phyloP scores from a whole-genome alignment of 2,329 filamentous ascomycete genomes.

The Teratosphaeriaceae sp. region DNA sequence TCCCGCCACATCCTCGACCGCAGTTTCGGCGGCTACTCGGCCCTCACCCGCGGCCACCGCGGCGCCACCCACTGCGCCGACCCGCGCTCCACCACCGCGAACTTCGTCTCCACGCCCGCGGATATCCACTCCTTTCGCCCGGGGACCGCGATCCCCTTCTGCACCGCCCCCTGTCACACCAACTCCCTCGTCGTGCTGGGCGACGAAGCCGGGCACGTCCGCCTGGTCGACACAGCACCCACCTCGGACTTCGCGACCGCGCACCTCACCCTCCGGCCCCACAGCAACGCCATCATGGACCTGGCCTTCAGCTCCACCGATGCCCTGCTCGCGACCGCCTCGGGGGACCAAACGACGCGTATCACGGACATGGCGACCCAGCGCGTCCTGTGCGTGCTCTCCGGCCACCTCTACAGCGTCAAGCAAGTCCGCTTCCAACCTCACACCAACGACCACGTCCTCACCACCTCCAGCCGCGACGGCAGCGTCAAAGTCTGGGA shows the following conservation, averaged over 20 bases:
- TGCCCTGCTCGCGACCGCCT: slow-evolving; percentile 58
- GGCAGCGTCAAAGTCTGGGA: slow-evolving; percentile 94
- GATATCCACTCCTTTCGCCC: slow-evolving; percentile 45
- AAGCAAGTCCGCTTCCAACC: slow-evolving; percentile 91
- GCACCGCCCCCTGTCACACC: slow-evolving; percentile 58
- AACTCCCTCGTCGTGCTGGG: slow-evolving; percentile 63
- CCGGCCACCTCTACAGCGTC: slow-evolving; percentile 63
- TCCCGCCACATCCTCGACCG: slow-evolving; percentile 37
- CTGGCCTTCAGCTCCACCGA: slow-evolving; percentile 64
- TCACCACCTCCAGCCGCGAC: slow-evolving; percentile 86
- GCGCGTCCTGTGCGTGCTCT: slow-evolving; percentile 48
- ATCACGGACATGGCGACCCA: slow-evolving; percentile 62
- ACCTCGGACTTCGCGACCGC: slow-evolving; percentile 50
- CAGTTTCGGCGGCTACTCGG: slow-evolving; percentile 39
- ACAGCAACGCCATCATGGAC: slow-evolving; percentile 67
- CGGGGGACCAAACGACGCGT: slow-evolving; percentile 65
- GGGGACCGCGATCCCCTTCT: slow-evolving; percentile 55
- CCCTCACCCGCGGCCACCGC: slow-evolving; percentile 33
- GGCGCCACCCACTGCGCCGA: slow-evolving; percentile 39
- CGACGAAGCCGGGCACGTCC: slow-evolving; percentile 61
- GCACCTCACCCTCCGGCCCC: slow-evolving; percentile 55
- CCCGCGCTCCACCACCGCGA: slow-evolving; percentile 53
- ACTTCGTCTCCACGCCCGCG: slow-evolving; percentile 52
- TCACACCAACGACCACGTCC: slow-evolving; percentile 62
- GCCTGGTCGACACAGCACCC: slow-evolving; percentile 55